Conservation (phyloP, 257 asterid species). For the Salvia rosmarinus region DNA sequence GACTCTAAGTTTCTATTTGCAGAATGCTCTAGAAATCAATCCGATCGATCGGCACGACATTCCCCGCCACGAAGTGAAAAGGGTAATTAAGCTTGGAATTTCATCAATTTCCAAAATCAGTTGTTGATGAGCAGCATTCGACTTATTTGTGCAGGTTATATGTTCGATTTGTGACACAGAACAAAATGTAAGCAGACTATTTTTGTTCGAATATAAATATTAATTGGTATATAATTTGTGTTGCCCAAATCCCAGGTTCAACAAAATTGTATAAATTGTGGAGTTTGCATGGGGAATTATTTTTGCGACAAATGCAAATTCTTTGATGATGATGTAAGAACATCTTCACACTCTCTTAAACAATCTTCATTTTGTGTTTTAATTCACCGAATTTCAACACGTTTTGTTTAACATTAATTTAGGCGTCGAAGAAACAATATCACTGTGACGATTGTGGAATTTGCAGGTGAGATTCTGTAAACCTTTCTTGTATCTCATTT, state of each 20-base stretch:
- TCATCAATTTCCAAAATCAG: not conserved
- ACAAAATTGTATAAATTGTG: conserved; percentile 54
- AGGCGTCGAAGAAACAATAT: conserved; percentile 67
- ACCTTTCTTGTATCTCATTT: not conserved
- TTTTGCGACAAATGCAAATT: conserved; percentile 59
- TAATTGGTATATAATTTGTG: not conserved
- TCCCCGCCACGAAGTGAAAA: conserved; percentile 63
- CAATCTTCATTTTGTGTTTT: not conserved
- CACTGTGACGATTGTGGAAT: conserved; percentile 74
- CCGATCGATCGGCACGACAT: conserved; percentile 53
- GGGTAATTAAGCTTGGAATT: conserved; percentile 33
- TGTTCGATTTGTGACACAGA: conserved; percentile 60
- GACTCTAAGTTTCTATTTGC: conserved; percentile 10
- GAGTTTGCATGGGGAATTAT: conserved; percentile 65
- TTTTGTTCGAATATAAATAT: not conserved
- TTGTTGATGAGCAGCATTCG: not conserved
- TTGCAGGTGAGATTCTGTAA: conserved; percentile 51
- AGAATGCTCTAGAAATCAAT: conserved; percentile 56
- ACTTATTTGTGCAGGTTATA: conserved; percentile 46
- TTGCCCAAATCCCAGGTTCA: conserved; percentile 44
- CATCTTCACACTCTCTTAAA: not conserved
- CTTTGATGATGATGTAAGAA: conserved; percentile 60
- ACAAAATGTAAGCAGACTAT: conserved; percentile 59
- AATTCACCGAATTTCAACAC: not conserved
- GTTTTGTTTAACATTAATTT: not conserved